Evolutionary conservation across 805 yeast genomes (phyloP).

Genomic region (Yamadazyma phyllophila): DNA sequence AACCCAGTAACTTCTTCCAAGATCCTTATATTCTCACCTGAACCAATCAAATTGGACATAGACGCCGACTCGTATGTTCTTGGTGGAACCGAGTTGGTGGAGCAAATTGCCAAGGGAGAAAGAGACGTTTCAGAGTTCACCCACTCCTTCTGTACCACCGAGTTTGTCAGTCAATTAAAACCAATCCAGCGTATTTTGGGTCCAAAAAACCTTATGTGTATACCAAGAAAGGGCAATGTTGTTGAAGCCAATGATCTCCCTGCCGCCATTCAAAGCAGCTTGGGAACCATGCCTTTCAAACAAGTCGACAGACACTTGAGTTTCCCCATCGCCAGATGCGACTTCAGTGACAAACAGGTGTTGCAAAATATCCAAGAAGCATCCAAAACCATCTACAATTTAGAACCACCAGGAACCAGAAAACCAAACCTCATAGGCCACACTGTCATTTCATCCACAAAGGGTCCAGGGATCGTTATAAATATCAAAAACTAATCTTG

Average conservation of each 20-base stretch:
- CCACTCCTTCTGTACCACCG: constrained; percentile 83
- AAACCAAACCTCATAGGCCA: constrained; percentile 70
- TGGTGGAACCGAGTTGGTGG: constrained; percentile 73
- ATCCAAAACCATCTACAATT: constrained; percentile 56
- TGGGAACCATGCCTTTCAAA: constrained; percentile 76
- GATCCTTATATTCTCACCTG: constrained; percentile 66
- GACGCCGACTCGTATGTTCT: constrained; percentile 60
- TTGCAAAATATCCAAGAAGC: constrained; percentile 68
- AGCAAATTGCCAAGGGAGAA: constrained; percentile 51
- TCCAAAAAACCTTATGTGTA: constrained; percentile 87
- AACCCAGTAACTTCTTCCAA: constrained; percentile 64
- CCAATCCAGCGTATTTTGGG: constrained; percentile 80
- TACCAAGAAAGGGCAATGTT: constrained; percentile 82
- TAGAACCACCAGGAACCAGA: constrained; percentile 57
- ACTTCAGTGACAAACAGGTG: constrained; percentile 74
- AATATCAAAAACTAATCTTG: constrained; percentile 25
- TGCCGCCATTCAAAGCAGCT: constrained; percentile 48
- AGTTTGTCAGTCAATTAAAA: constrained; percentile 60
- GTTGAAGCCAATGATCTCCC: constrained; percentile 52
- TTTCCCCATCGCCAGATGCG: constrained; percentile 73
- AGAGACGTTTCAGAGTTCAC: constrained; percentile 55
- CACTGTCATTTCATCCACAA: constrained; percentile 64
- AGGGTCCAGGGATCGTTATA: constrained; percentile 78
- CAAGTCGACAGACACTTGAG: constrained; percentile 62
- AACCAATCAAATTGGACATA: constrained; percentile 40